Evolutionary conservation across 1,284 basidiomycete species (phyloP), one percentile per base, ranked within the genome.

Genomic region (Ceratobasidium sp.): DNA sequence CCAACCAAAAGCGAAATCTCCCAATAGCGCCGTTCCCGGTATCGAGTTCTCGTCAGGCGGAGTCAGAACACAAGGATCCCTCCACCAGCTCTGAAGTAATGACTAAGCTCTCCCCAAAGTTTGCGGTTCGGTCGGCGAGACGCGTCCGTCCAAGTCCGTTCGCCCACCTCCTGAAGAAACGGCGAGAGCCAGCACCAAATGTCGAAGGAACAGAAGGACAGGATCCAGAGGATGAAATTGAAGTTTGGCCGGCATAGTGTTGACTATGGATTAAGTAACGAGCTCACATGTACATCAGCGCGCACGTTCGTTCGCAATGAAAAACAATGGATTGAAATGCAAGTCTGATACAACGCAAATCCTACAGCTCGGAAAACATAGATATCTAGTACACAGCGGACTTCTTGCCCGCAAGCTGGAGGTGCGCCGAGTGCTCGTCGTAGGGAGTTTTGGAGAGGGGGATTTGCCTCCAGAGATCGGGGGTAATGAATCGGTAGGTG

Each of bases 401-500:
- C 90, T 95, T 96, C 86, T 91, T 89, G 80, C 92, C 90, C 78
- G 92, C 90, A 82, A 97, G 89, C 86, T 95, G 94, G 81, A 98
- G 90, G 87, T 97, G 95, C 75, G 91, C 93, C 83, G 94, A 95
- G 90, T 95, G 93, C 89, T 97, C 96, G 86, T 98, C 97, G 89
- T 94, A 97, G 42, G 96, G 96, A 83, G 94, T 90, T 86, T 93
- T 94, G 81, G 94, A 94, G 60, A 95, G 89, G 66, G 96, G 93
- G 86, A 98, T 98, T 85, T 98, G 94, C 84, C 93, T 91, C 97
- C 97, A 99, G 84, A 99, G 91, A 87, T 99, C 97, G 81, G 98
- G 97, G 69, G 97, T 98, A 82, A 99, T 93, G 94, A 98, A 97
- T 69, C 93, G 87, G 87, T 99, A 99, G 81, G 97, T 98, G 92